A percentile compares a stretch with the other conserved stretches of the same genome.
phyloP scores from a whole-genome alignment of 768 basidiomycete genomes.

The Terana coerulea region DNA sequence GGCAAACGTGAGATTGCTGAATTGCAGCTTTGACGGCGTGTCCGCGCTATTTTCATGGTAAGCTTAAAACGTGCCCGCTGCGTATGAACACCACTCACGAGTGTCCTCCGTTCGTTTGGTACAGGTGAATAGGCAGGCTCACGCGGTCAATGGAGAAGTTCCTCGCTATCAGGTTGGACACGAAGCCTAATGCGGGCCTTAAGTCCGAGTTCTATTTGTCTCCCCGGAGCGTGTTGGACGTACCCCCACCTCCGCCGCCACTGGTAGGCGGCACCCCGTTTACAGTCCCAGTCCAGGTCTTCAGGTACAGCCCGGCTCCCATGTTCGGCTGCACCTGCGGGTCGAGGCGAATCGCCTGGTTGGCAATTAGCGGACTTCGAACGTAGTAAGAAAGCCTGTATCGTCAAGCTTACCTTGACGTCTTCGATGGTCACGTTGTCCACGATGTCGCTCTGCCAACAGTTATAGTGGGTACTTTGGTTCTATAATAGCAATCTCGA shows the following conservation, averaged over 20 bases:
- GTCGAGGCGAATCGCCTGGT: conserved; percentile 45
- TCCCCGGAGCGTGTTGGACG: conserved; percentile 7
- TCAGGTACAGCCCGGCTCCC: conserved; percentile 53
- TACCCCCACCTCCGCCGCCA: conserved; percentile 51
- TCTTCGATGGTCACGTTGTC: conserved; percentile 47
- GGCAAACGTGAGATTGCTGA: conserved; percentile 42
- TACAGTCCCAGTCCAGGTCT: conserved; percentile 50
- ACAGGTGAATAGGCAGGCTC: conserved; percentile 41
- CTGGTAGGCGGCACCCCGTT: conserved; percentile 52
- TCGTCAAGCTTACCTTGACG: conserved; percentile 32
- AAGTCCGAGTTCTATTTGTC: not conserved
- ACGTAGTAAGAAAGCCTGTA: not conserved
- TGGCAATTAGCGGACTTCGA: too few relatives aligned
- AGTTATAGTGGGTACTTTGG: not conserved
- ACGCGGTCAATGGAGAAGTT: conserved; percentile 47
- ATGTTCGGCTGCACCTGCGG: conserved; percentile 52
- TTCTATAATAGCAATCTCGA: not conserved
- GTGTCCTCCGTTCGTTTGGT: conserved; percentile 49
- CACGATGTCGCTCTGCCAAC: conserved; percentile 48
- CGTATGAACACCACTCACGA: conserved; percentile 27
- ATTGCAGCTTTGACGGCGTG: conserved; percentile 43
- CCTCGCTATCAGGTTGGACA: conserved; percentile 40
- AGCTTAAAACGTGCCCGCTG: not conserved
- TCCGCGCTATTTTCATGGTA: conserved; percentile 33
- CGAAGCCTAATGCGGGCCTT: conserved; percentile 30